Conservation (phyloP, 495 filamentous ascomycete species). For the Hypoxylon fuscum region DNA sequence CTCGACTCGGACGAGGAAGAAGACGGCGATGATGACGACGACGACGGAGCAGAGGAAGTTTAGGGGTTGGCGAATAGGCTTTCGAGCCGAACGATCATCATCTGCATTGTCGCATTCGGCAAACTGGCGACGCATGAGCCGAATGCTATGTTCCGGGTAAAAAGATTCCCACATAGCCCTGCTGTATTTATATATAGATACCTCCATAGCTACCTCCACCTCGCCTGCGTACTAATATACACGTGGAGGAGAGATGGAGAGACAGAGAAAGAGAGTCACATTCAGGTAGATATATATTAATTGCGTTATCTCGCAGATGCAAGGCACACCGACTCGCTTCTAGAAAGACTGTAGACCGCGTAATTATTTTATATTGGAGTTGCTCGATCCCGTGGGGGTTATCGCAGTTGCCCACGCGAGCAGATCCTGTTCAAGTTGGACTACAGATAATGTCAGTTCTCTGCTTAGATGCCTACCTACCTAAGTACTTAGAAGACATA, state of each 20-base stretch:
- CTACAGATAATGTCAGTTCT: background rate
- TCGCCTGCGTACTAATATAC: too few species aligned
- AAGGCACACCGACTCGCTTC: constrained; percentile 26
- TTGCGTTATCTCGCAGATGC: constrained; percentile 28
- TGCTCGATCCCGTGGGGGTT: constrained; percentile 10
- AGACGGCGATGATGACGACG: constrained; percentile 37
- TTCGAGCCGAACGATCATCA: constrained; percentile 16
- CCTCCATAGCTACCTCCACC: too few species aligned
- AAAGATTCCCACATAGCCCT: constrained; percentile 20
- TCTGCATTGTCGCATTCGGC: constrained; percentile 24
- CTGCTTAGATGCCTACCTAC: too few species aligned
- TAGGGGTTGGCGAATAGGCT: constrained; percentile 35
- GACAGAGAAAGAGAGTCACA: background rate
- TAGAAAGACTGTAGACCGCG: constrained; percentile 13
- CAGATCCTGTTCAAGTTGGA: background rate
- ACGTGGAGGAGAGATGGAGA: background rate
- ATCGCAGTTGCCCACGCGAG: constrained; percentile 10
- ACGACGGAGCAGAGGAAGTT: constrained; percentile 47
- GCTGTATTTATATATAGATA: background rate
- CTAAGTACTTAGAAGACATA: too few species aligned
- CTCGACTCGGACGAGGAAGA: constrained; percentile 45
- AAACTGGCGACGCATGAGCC: constrained; percentile 10
- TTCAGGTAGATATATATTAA: constrained; percentile 17
- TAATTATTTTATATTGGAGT: constrained; percentile 14
- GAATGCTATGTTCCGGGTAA: constrained; percentile 30